A percentile compares a stretch with the other conserved stretches of the same genome.
These are phyloP conservation scores for Juglanconis oblonga DNA, from an alignment of 2,329 filamentous ascomycete genomes.

Conservation along the genomic window DNA sequence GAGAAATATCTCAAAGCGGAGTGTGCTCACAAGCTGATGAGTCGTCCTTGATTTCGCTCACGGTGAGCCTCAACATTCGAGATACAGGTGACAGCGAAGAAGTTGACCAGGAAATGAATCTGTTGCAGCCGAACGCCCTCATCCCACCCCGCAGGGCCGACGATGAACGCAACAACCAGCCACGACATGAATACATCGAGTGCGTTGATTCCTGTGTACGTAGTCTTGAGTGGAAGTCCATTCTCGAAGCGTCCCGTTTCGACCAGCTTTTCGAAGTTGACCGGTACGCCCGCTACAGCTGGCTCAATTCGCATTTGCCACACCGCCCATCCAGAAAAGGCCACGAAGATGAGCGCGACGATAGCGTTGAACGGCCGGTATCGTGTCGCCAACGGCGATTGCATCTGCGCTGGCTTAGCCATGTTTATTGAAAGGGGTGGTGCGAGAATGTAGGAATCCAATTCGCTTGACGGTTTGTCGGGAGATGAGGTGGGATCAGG, in stretches of 20 bases:
- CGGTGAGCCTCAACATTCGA: slow-evolving; percentile 1
- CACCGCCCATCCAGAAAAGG: neutral
- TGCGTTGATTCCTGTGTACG: neutral
- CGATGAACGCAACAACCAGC: neutral
- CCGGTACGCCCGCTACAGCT: neutral
- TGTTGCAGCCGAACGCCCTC: neutral
- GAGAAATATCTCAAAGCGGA: neutral
- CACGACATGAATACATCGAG: neutral
- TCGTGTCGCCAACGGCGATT: too few relatives aligned
- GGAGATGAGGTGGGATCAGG: too few relatives aligned
- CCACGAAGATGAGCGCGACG: too few relatives aligned
- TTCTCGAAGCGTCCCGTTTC: neutral
- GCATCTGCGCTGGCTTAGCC: too few relatives aligned
- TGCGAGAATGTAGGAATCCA: too few relatives aligned
- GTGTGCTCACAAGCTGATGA: neutral
- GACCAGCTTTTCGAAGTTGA: neutral
- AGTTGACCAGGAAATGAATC: neutral
- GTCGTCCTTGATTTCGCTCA: neutral
- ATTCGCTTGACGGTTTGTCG: too few relatives aligned
- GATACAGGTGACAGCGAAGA: neutral
- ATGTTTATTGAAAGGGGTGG: too few relatives aligned
- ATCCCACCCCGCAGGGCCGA: neutral
- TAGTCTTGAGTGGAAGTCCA: neutral
- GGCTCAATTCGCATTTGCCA: slow-evolving; percentile 3
- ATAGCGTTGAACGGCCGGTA: too few relatives aligned